Evolutionary conservation across 345 rosid species (phyloP), one percentile per base, ranked within the genome.

Genomic region (Boechera stricta): DNA sequence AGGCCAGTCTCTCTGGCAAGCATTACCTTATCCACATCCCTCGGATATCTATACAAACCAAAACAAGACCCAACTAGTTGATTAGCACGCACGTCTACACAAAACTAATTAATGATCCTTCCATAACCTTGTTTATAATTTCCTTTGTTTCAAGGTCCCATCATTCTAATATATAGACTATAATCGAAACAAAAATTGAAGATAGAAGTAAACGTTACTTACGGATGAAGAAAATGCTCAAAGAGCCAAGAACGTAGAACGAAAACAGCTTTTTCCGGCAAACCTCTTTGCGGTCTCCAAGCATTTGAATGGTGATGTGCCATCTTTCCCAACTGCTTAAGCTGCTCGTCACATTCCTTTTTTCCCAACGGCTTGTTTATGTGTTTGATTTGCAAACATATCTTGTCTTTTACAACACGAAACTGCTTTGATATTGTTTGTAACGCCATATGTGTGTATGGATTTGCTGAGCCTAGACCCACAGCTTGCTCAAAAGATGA

Each of bases 171-270:
- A 28, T 15, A 48, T 16, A 2, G 42, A 31, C 4, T 31, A 44
- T 32, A 16, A n/a, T 2, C 5, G 2, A 21, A 15, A 26, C n/a
- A 1, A 24, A 2, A 8, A 42, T 12, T 7, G 18, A 45, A 59
- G 15, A 28, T 57, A 21, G 11, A 67, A 31, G 36, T 36, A 59
- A 39, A 38, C 1, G 6, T 7, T 67, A 5, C 88, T 65, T 84
- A 91, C 97, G 97, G 97, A 82, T 90, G 95, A 64, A 90, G 97
- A 73, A 91, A 91, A 77, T 91, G 93, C 67, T 91, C 89, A 33
- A 91, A 91, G 66, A 91, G 95, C 97, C 97, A 91, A 78, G 91
- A 82, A 0, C 97, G 93, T 9, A 91, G 95, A 55, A 86, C 73
- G 0, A 89, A 84, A 51, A 91, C 95, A 45, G 94, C 88, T 44